phyloP scores from a whole-genome alignment of 148 eudicot species.

The Fagopyrum homotropicum region DNA sequence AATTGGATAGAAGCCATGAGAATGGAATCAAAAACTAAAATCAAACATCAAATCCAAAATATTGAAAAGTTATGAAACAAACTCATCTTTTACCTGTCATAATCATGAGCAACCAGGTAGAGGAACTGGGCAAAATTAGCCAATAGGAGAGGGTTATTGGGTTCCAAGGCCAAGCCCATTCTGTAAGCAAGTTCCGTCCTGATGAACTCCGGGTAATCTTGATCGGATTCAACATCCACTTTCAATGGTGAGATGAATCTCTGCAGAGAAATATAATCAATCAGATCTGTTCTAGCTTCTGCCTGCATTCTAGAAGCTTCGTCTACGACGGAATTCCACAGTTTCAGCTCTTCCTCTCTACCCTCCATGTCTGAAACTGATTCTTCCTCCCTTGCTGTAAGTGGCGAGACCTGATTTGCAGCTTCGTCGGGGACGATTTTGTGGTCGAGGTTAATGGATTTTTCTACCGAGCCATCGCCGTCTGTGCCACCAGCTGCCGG shows the following conservation, averaged over 20 bases:
- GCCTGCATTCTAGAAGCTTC: constrained; percentile 61
- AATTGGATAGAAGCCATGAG: background rate
- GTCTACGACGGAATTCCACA: constrained; percentile 54
- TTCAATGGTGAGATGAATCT: constrained; percentile 66
- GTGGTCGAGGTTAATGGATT: constrained; percentile 18
- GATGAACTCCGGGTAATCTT: constrained; percentile 37
- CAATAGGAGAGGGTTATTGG: constrained; percentile 53
- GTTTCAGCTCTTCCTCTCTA: constrained; percentile 27
- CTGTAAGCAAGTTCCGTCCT: constrained; percentile 57
- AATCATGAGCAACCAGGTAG: constrained; percentile 62
- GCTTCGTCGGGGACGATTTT: constrained; percentile 35
- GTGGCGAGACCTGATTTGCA: constrained; percentile 21
- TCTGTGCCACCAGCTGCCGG: constrained; percentile 54
- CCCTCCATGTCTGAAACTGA: background rate
- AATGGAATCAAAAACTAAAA: background rate
- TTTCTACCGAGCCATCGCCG: constrained; percentile 51
- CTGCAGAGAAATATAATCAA: constrained; percentile 47
- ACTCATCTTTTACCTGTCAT: constrained; percentile 50
- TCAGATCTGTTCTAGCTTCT: constrained; percentile 26
- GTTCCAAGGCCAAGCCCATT: constrained; percentile 46
- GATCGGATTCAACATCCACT: constrained; percentile 37
- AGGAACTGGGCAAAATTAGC: constrained; percentile 91
- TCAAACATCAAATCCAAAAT: background rate
- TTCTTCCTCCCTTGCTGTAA: constrained; percentile 20
- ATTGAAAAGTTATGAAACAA: background rate